Evolutionary conservation across 306 rosid species (phyloP).

Genomic region (Chamaecrista fasciculata): DNA sequence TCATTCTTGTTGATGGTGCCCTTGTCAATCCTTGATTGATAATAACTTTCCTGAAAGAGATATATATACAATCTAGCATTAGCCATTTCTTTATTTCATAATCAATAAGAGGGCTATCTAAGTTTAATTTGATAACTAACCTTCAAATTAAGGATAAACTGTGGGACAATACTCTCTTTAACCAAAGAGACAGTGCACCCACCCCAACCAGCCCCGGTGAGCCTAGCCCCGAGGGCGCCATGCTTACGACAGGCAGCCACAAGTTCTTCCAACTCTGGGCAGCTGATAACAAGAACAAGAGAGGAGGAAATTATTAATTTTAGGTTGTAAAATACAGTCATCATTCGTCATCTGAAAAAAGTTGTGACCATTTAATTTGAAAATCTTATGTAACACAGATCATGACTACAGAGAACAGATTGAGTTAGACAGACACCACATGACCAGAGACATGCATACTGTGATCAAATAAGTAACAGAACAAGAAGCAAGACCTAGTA

Average conservation of each 20-base stretch:
- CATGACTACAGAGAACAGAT: neutral
- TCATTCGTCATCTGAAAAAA: neutral
- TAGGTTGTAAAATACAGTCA: neutral
- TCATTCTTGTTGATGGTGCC: neutral
- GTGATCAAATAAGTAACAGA: neutral
- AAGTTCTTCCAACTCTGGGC: constrained; percentile 97
- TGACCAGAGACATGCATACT: neutral
- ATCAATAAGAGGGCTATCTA: neutral
- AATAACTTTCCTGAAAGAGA: constrained; percentile 59
- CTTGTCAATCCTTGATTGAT: constrained; percentile 12
- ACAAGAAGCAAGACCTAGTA: neutral
- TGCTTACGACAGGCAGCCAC: constrained; percentile 54
- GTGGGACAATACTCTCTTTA: constrained; percentile 82
- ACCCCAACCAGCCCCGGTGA: constrained; percentile 99
- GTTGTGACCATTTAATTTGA: neutral
- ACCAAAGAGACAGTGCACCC: constrained; percentile 97
- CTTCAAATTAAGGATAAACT: constrained; percentile 84
- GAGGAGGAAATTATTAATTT: constrained; percentile 1
- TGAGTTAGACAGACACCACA: neutral
- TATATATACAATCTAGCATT: constrained; percentile 20
- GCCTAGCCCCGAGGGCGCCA: constrained; percentile 93
- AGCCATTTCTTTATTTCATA: neutral
- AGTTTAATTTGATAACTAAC: constrained; percentile 35
- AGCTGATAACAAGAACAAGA: constrained; percentile 47
- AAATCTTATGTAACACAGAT: neutral